Evolutionary conservation across 2,329 filamentous ascomycete species (phyloP).

Genomic region (Nemania bipapillata): DNA sequence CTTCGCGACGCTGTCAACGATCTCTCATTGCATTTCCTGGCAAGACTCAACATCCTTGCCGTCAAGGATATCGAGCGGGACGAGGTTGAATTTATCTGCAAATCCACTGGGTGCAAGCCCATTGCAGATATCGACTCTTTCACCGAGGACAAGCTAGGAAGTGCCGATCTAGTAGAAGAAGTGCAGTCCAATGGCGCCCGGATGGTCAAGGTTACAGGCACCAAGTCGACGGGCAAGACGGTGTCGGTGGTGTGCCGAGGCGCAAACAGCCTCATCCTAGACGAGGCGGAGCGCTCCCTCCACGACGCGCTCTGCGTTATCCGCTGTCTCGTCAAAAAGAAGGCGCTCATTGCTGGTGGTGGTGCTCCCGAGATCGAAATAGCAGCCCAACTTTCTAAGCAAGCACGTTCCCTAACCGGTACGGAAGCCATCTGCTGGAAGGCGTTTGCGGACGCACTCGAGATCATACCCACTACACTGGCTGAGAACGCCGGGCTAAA

Average conservation of each 20-base stretch:
- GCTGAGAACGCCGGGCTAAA: slow-evolving; percentile 98
- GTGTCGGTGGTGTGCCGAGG: slow-evolving; percentile 94
- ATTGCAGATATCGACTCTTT: slow-evolving; percentile 99
- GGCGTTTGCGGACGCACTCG: slow-evolving; percentile 96
- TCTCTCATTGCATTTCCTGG: slow-evolving; percentile 94
- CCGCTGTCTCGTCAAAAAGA: slow-evolving; percentile 98
- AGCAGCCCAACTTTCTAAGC: slow-evolving; percentile 83
- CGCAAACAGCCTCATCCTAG: slow-evolving; percentile 91
- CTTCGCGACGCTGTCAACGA: slow-evolving; percentile 98
- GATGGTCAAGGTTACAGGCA: slow-evolving; percentile 94
- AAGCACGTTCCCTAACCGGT: slow-evolving; percentile 83
- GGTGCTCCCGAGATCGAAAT: slow-evolving; percentile 98
- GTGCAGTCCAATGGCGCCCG: slow-evolving; percentile 85
- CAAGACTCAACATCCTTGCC: slow-evolving; percentile 93
- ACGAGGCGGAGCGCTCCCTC: slow-evolving; percentile 94
- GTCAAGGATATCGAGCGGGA: slow-evolving; percentile 99
- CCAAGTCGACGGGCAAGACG: slow-evolving; percentile 84
- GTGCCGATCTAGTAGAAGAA: slow-evolving; percentile 93
- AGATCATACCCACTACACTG: slow-evolving; percentile 94
- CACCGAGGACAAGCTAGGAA: slow-evolving; percentile 96
- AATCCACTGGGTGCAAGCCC: slow-evolving; percentile 97
- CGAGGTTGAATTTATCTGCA: slow-evolving; percentile 99
- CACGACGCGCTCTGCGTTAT: slow-evolving; percentile 98
- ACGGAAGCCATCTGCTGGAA: slow-evolving; percentile 99
- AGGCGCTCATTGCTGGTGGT: slow-evolving; percentile 96